Evolutionary conservation across 169 alveolate species (phyloP).

Genomic region (Plasmodium cynomolgi): DNA sequence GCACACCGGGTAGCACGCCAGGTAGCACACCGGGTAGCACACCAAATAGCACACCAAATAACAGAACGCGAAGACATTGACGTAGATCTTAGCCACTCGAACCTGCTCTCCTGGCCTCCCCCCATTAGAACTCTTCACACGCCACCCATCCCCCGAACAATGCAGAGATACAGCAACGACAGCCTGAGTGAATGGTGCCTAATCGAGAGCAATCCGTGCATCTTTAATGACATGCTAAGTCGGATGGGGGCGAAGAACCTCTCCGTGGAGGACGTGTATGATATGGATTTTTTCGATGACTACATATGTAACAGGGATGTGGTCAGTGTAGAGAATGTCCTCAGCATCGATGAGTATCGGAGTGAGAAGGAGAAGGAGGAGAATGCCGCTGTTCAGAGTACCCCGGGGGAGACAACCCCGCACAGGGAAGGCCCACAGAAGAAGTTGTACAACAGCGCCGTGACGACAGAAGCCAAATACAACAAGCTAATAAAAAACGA

Average conservation of each 20-base stretch:
- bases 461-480: slow-evolving; percentile 78
- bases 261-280: slow-evolving; percentile 90
- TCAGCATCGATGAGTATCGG: slow-evolving; percentile 5
- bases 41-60: background rate
- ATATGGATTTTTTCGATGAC: slow-evolving; percentile 71
- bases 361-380: slow-evolving; percentile 17
- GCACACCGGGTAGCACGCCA: no score
- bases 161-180: slow-evolving; percentile 20
- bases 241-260: slow-evolving; percentile 91
- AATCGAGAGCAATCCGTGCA: slow-evolving; percentile 93
- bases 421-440: background rate
- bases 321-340: slow-evolving; percentile 4
- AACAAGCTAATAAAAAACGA: slow-evolving; percentile 73
- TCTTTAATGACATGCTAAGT: slow-evolving; percentile 90
- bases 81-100: background rate
- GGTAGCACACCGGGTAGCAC: no score
- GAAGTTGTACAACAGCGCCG: background rate
- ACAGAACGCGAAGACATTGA: background rate
- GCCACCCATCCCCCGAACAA: background rate
- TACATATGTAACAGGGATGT: slow-evolving; percentile 45
- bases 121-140: no score
- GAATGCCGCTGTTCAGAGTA: background rate
- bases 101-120: background rate
- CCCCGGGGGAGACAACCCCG: background rate
- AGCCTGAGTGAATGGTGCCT: slow-evolving; percentile 89